Conservation (phyloP, 2,329 filamentous ascomycete species). For the Cladosporium sp. region DNA sequence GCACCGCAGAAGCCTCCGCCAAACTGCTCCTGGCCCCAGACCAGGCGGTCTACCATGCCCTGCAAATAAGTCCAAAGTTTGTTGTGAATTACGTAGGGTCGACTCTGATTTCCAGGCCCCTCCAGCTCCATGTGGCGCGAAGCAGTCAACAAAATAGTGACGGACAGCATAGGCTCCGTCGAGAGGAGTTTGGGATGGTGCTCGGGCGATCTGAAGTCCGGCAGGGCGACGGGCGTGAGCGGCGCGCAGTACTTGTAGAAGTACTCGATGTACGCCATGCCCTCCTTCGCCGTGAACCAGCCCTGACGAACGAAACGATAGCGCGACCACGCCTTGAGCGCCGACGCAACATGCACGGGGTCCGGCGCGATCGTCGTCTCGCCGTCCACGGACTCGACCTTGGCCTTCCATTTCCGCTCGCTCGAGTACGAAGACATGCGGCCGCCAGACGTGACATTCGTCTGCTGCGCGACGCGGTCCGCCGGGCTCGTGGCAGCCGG, state of each 20-base stretch:
- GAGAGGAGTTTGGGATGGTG: conserved; percentile 74
- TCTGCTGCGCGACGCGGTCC: not conserved
- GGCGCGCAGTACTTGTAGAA: conserved; percentile 91
- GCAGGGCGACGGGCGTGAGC: conserved; percentile 86
- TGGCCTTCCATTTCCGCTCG: conserved; percentile 18
- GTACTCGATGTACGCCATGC: conserved; percentile 89
- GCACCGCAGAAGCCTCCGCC: conserved; percentile 79
- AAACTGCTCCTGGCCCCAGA: conserved; percentile 95
- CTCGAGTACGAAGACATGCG: conserved; percentile 19
- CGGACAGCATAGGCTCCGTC: conserved; percentile 86
- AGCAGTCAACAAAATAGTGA: conserved; percentile 85
- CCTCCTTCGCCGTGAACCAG: conserved; percentile 92
- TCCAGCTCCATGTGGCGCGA: conserved; percentile 78
- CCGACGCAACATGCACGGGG: conserved; percentile 47
- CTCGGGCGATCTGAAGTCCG: conserved; percentile 77
- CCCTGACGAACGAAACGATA: conserved; percentile 94
- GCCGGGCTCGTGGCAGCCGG: conserved; percentile 10
- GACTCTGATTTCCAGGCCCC: conserved; percentile 72
- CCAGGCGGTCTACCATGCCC: conserved; percentile 88
- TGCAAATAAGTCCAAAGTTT: conserved; percentile 91
- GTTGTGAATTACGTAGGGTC: conserved; percentile 87
- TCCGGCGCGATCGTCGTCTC: conserved; percentile 23
- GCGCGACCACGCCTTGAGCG: conserved; percentile 79
- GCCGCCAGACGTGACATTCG: conserved; percentile 11
- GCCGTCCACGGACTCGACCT: conserved; percentile 13